Conservation (phyloP, 2,329 filamentous ascomycete species). For the Pyrenochaeta sp. region DNA sequence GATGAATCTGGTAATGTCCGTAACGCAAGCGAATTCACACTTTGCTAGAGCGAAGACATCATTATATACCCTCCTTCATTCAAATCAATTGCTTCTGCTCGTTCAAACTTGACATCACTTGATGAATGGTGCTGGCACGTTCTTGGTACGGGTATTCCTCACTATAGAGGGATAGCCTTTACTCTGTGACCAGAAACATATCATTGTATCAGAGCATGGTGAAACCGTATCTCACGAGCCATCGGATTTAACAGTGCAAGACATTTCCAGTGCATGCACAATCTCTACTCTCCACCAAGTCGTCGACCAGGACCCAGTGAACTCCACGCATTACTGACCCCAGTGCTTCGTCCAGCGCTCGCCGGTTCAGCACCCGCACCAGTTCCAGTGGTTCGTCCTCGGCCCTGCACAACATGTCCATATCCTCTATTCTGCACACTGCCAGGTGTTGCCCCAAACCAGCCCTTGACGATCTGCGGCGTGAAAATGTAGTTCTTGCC, state of each 20-base stretch:
- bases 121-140: too few species aligned
- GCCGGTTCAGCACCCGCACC: constrained; percentile 14
- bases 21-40: too few species aligned
- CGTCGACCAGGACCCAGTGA: constrained; percentile 43
- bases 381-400: constrained; percentile 25
- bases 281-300: constrained; percentile 32
- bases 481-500: constrained; percentile 80
- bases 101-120: too few species aligned
- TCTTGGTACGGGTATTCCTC: too few species aligned
- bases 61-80: too few species aligned
- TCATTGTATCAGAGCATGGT: too few species aligned
- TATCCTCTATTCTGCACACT: constrained; percentile 61
- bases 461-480: constrained; percentile 73
- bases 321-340: constrained; percentile 31
- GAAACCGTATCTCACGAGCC: neutral
- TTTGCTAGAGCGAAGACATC: too few species aligned
- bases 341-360: constrained; percentile 39
- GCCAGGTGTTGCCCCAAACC: constrained; percentile 65
- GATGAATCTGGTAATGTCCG: too few species aligned
- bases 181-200: too few species aligned
- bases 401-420: constrained; percentile 66
- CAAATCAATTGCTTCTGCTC: too few species aligned
- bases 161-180: too few species aligned
- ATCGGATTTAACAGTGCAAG: neutral
- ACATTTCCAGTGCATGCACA: constrained; percentile 11